phyloP scores from a whole-genome alignment of 2,329 filamentous ascomycete genomes.

The Hymenoscyphus linearis region DNA sequence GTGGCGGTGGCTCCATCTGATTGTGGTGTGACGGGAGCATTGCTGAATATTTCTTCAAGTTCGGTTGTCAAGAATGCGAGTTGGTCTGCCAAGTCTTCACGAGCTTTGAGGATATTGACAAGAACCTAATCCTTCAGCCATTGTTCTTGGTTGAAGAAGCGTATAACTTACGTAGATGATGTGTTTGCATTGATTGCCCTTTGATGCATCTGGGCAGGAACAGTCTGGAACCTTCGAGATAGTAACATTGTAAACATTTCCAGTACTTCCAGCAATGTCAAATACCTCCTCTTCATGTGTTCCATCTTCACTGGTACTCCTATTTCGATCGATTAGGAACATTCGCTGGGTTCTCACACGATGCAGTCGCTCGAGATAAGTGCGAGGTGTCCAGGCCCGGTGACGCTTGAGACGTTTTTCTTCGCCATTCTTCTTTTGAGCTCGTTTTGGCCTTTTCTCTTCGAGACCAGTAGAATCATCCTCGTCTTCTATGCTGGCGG shows the following conservation, averaged over 20 bases:
- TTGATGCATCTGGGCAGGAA: conserved; percentile 47
- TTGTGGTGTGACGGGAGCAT: conserved; percentile 44
- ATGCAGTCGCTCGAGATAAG: conserved; percentile 41
- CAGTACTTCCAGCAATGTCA: conserved; percentile 54
- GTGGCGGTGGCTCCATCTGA: conserved; percentile 32
- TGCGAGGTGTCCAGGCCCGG: conserved; percentile 38
- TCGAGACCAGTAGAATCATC: conserved; percentile 11
- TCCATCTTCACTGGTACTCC: conserved; percentile 33
- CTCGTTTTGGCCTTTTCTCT: conserved; percentile 14
- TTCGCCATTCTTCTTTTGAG: conserved; percentile 20
- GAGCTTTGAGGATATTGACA: conserved; percentile 51
- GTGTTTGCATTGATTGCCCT: conserved; percentile 60
- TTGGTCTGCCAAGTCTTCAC: conserved; percentile 51
- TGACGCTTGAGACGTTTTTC: conserved; percentile 39
- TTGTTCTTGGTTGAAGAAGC: neutral
- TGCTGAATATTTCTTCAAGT: conserved; percentile 48
- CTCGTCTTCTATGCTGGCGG: conserved; percentile 1
- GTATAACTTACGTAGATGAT: conserved; percentile 46
- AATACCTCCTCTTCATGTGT: conserved; percentile 43
- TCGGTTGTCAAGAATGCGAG: conserved; percentile 54
- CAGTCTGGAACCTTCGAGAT: conserved; percentile 48
- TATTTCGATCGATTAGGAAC: conserved; percentile 47
- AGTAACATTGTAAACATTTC: conserved; percentile 55
- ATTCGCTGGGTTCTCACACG: conserved; percentile 49
- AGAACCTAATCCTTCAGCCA: conserved; percentile 39